phyloP scores from a whole-genome alignment of 331 rosid genomes.

The Acacia pycnantha region DNA sequence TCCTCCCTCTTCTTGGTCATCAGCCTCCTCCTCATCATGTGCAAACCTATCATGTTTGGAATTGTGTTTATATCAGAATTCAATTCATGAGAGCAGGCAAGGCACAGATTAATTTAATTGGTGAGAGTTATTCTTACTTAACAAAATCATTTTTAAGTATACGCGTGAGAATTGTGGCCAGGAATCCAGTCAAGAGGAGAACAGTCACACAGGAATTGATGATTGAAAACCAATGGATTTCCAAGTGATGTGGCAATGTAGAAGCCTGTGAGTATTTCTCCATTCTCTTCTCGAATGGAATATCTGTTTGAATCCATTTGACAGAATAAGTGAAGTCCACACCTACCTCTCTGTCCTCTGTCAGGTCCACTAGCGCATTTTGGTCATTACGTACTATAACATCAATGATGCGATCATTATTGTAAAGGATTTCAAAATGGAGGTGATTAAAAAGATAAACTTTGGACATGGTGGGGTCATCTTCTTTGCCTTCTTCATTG shows the following conservation, averaged over 20 bases:
- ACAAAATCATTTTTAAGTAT: constrained; percentile 35
- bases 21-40: constrained; percentile 35
- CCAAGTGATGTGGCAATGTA: constrained; percentile 29
- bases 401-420: constrained; percentile 33
- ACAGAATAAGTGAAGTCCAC: constrained; percentile 33
- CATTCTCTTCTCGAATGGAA: constrained; percentile 36
- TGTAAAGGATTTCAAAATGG: constrained; percentile 29
- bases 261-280: constrained; percentile 39
- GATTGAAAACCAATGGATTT: constrained; percentile 35
- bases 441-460: constrained; percentile 29
- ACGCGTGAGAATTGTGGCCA: constrained; percentile 34
- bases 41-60: constrained; percentile 20
- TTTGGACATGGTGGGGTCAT: constrained; percentile 6
- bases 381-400: constrained; percentile 17
- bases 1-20: constrained; percentile 35
- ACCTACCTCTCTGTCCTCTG: constrained; percentile 26
- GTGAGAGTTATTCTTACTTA: constrained; percentile 22
- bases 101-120: neutral
- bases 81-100: neutral
- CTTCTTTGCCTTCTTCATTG: constrained; percentile 22
- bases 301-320: constrained; percentile 31
- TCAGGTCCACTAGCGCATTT: constrained; percentile 23
- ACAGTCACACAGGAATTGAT: constrained; percentile 34
- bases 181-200: constrained; percentile 35
- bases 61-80: neutral